These are phyloP conservation scores for Trametes polyzona DNA, from an alignment of 1,284 basidiomycete species.

Conservation along the genomic window DNA sequence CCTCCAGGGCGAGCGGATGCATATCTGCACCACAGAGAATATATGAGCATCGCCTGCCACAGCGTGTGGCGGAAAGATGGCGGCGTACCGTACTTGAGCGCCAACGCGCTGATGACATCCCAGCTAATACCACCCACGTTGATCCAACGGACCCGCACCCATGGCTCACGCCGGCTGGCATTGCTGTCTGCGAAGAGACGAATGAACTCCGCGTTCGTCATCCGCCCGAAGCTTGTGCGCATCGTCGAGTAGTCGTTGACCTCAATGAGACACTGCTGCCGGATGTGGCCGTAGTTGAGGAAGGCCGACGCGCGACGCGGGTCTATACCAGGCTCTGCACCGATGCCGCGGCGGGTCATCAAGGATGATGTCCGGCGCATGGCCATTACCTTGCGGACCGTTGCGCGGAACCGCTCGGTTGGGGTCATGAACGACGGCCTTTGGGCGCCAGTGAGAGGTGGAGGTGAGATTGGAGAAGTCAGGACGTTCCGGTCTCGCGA, in stretches of 20 bases:
- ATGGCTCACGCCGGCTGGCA: slow-evolving; percentile 49
- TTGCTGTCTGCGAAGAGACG: slow-evolving; percentile 47
- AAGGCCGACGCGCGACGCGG: slow-evolving; percentile 55
- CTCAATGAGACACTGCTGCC: slow-evolving; percentile 62
- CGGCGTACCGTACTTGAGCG: slow-evolving; percentile 59
- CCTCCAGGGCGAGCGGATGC: slow-evolving; percentile 72
- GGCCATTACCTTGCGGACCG: slow-evolving; percentile 58
- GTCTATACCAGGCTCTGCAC: slow-evolving; percentile 68
- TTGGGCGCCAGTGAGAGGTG: not conserved
- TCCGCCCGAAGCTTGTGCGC: slow-evolving; percentile 50
- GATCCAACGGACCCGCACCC: slow-evolving; percentile 72
- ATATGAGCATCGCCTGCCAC: not conserved
- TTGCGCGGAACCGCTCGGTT: slow-evolving; percentile 51
- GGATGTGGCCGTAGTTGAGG: slow-evolving; percentile 54
- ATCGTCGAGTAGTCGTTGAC: slow-evolving; percentile 64
- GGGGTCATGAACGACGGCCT: slow-evolving; percentile 36
- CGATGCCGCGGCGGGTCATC: slow-evolving; percentile 43
- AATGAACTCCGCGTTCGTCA: slow-evolving; percentile 61
- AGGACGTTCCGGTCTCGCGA: not conserved
- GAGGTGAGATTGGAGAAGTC: not conserved
- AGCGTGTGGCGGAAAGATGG: not conserved
- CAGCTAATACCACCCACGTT: slow-evolving; percentile 72
- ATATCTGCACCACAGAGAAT: slow-evolving; percentile 45
- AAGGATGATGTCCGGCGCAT: slow-evolving; percentile 54
- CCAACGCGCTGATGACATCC: slow-evolving; percentile 70